Conservation (phyloP, 139 green algal genomes). For the Micractinium sp. region DNA sequence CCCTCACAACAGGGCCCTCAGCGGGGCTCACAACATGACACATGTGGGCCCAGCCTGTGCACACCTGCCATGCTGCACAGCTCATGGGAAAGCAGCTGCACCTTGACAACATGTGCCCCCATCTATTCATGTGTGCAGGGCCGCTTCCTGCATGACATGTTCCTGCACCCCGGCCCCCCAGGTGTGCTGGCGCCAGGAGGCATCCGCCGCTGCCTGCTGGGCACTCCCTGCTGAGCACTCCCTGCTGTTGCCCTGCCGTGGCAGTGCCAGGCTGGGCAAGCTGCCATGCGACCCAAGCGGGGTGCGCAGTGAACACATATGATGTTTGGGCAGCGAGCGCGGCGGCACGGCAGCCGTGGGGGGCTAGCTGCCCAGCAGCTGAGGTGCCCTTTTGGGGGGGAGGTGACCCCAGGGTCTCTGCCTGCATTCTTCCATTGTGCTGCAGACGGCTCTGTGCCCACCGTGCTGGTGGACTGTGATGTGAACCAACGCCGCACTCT, state of each 20-base stretch:
- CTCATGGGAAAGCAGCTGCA: not conserved
- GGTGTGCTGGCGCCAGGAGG: not conserved
- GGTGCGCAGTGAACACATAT: not conserved
- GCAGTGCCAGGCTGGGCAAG: not conserved
- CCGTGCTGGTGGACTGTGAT: conserved; percentile 23
- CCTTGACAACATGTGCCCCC: not conserved
- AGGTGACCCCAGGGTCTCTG: not conserved
- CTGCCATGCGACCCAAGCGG: too few relatives aligned
- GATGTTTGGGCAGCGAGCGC: not conserved
- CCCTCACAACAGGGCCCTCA: too few relatives aligned
- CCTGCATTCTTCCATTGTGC: not conserved
- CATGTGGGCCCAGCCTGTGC: not conserved
- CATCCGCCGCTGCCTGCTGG: too few relatives aligned
- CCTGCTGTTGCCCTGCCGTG: not conserved
- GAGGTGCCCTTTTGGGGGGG: not conserved
- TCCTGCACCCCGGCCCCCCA: not conserved
- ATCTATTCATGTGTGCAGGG: not conserved
- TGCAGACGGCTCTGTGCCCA: not conserved
- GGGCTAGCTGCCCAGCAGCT: not conserved
- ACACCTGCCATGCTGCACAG: not conserved
- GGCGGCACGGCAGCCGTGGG: not conserved
- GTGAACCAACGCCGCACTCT: not conserved
- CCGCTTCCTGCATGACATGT: conserved; percentile 19
- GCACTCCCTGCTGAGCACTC: too few relatives aligned
- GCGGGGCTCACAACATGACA: too few relatives aligned